Percentiles rank a stretch among this genome's conserved stretches.
These are phyloP conservation scores for Aspergillus novofumigatus DNA, from an alignment of 2,329 filamentous ascomycete species.

Conservation along the genomic window DNA sequence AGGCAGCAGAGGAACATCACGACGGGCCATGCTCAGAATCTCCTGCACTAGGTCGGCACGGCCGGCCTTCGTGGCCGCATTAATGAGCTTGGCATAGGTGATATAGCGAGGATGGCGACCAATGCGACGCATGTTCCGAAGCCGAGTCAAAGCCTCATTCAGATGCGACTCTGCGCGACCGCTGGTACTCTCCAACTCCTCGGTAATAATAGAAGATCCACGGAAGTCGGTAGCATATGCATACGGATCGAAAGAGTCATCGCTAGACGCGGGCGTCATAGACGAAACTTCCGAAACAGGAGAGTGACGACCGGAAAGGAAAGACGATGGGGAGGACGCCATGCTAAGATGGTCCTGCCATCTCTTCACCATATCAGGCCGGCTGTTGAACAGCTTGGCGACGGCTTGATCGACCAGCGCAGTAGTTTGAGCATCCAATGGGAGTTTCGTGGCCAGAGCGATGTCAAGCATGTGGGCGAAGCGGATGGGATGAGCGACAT, in stretches of 20 bases:
- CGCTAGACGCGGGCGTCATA: conserved; percentile 58
- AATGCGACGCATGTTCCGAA: conserved; percentile 88
- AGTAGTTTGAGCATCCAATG: conserved; percentile 54
- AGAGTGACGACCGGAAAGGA: conserved; percentile 35
- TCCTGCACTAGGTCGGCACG: conserved; percentile 80
- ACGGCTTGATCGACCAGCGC: conserved; percentile 57
- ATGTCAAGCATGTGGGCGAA: conserved; percentile 61
- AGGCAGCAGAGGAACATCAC: conserved; percentile 77
- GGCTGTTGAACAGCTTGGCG: conserved; percentile 46
- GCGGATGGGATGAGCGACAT: conserved; percentile 56
- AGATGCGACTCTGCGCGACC: conserved; percentile 69
- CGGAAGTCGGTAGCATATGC: conserved; percentile 88
- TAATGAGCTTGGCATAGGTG: conserved; percentile 93
- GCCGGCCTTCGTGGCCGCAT: conserved; percentile 78
- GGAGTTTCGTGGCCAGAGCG: conserved; percentile 49
- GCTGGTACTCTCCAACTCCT: conserved; percentile 77
- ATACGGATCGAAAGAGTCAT: conserved; percentile 89
- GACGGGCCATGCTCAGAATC: conserved; percentile 81
- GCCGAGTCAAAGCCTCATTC: conserved; percentile 74
- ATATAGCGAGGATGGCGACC: conserved; percentile 92
- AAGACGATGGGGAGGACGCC: conserved; percentile 46
- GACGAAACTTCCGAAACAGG: conserved; percentile 44
- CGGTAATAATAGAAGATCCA: conserved; percentile 84
- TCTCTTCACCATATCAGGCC: conserved; percentile 46
- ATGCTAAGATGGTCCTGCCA: conserved; percentile 54